These are phyloP conservation scores for Trichoderma sp. DNA, from an alignment of 2,329 filamentous ascomycete genomes.

Conservation along the genomic window DNA sequence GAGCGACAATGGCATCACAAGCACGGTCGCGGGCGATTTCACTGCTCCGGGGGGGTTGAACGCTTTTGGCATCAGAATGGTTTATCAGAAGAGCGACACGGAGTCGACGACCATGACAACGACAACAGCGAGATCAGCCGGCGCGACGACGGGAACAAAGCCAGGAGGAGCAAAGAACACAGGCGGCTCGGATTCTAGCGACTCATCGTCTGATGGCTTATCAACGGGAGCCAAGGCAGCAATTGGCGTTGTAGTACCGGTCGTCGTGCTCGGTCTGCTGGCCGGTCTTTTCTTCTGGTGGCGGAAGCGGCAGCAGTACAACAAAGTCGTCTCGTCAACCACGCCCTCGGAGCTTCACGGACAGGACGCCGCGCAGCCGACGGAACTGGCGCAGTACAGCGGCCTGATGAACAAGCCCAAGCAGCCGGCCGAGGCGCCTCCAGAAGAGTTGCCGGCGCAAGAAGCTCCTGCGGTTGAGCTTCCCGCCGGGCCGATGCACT, in stretches of 20 bases:
- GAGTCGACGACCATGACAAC: constrained; percentile 26
- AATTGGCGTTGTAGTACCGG: constrained; percentile 40
- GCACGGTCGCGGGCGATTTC: constrained; percentile 34
- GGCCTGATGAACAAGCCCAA: constrained; percentile 4
- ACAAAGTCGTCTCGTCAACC: not conserved
- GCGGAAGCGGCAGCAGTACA: constrained; percentile 32
- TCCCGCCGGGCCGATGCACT: not conserved
- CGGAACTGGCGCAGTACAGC: not conserved
- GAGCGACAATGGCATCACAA: constrained; percentile 33
- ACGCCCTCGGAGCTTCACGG: constrained; percentile 25
- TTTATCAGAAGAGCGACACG: constrained; percentile 40
- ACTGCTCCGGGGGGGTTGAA: constrained; percentile 38
- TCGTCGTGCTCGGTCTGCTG: constrained; percentile 36
- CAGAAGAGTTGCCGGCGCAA: not conserved
- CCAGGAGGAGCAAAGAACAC: not conserved
- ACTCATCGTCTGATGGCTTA: constrained; percentile 27
- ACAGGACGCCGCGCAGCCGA: not conserved
- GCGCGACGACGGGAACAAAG: constrained; percentile 7
- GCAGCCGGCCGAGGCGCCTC: not conserved
- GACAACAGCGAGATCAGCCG: not conserved
- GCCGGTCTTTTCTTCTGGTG: constrained; percentile 38
- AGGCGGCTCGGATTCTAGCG: not conserved
- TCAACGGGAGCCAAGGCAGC: constrained; percentile 36
- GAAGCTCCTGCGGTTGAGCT: not conserved
- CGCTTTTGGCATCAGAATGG: constrained; percentile 43